Evolutionary conservation across 371 early-diverging fungal species (phyloP).

Genomic region (Mortierella sp.): DNA sequence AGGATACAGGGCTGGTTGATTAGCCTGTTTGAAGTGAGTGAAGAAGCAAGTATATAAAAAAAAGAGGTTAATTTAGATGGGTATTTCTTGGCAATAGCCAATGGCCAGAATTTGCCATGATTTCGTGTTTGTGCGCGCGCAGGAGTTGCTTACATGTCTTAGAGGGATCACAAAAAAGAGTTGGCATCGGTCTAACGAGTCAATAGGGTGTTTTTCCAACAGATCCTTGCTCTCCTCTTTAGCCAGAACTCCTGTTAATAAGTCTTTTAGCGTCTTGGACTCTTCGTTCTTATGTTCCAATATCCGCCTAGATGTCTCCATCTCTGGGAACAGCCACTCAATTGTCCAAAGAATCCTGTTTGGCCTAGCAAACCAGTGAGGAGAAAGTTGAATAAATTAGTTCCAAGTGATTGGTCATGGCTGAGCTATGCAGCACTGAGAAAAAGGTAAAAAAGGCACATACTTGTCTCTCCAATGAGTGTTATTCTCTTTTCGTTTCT

Average conservation of each 20-base stretch:
- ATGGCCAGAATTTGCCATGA: too few species aligned
- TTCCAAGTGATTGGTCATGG: neutral
- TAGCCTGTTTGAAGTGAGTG: constrained; percentile 21
- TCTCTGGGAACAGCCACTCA: constrained; percentile 52
- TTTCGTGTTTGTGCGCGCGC: neutral
- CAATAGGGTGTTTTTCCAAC: constrained; percentile 17
- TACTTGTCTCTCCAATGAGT: constrained; percentile 54
- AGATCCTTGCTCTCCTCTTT: constrained; percentile 24
- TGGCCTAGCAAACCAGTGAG: constrained; percentile 5
- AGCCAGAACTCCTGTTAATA: constrained; percentile 7
- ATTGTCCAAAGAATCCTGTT: constrained; percentile 44
- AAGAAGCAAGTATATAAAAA: neutral
- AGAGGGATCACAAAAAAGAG: constrained; percentile 46
- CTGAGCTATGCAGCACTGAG: neutral
- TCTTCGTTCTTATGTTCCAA: constrained; percentile 42
- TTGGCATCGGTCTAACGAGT: constrained; percentile 24
- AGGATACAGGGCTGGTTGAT: constrained; percentile 46
- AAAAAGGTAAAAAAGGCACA: neutral
- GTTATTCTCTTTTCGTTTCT: constrained; percentile 49
- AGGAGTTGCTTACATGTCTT: constrained; percentile 31
- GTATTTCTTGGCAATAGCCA: neutral
- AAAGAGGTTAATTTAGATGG: neutral
- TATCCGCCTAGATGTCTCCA: constrained; percentile 20
- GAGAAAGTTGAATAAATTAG: neutral
- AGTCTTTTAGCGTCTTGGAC: constrained; percentile 14